A percentile compares a stretch with the other conserved stretches of the same genome.
Evolutionary conservation across 768 basidiomycete genomes (phyloP).

Genomic region (Mycena latifolia): DNA sequence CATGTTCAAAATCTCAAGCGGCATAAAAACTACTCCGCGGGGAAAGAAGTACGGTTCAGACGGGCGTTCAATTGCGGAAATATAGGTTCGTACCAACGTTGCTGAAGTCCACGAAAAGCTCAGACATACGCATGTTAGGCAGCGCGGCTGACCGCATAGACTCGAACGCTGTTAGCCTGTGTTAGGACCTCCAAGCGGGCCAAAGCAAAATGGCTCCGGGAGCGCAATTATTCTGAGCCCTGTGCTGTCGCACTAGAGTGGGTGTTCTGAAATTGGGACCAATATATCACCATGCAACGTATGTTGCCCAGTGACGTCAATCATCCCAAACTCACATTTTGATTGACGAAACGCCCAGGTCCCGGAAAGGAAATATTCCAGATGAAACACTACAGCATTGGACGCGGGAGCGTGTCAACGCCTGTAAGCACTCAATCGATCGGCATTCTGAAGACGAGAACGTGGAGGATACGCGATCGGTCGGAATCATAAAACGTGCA

Average conservation of each 20-base stretch:
- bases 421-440: no score
- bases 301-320: background rate
- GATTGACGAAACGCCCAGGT: background rate
- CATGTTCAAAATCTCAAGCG: background rate
- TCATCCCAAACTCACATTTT: background rate
- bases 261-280: no score
- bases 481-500: background rate
- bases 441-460: background rate
- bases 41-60: background rate
- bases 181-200: no score
- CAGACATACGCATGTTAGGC: no score
- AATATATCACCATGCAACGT: background rate
- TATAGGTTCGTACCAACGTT: no score
- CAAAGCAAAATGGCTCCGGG: no score
- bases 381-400: background rate
- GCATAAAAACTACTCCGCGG: no score
- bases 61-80: background rate
- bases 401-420: background rate
- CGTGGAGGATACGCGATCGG: background rate
- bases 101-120: no score
- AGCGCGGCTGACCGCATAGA: no score
- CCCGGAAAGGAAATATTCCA: conserved; percentile 8
- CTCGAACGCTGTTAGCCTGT: no score
- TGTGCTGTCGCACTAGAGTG: no score
- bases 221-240: no score